Evolutionary conservation across 306 rosid genomes (phyloP).

Genomic region (Glycine tomentella): DNA sequence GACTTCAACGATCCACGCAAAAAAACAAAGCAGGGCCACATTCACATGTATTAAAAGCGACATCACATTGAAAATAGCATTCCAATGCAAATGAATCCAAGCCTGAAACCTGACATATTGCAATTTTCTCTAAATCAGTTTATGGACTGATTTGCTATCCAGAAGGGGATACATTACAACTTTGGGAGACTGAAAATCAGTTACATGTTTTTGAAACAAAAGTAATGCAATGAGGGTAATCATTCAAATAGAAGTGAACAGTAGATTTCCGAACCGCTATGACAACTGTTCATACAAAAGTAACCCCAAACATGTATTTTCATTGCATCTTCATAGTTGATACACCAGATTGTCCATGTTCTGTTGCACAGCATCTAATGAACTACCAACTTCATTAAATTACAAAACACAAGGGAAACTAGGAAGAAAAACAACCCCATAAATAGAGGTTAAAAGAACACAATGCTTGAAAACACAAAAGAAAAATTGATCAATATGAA

Average conservation of each 20-base stretch:
- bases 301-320: slow-evolving; percentile 4
- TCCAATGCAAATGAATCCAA: slow-evolving; percentile 4
- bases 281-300: not conserved
- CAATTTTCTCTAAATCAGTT: not conserved
- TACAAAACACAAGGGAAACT: not conserved
- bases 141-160: no score
- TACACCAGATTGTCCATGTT: slow-evolving; percentile 20
- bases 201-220: slow-evolving; percentile 14
- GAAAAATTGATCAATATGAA: not conserved
- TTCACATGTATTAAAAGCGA: not conserved
- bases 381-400: slow-evolving; percentile 2
- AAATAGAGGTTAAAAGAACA: not conserved
- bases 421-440: slow-evolving; percentile 8
- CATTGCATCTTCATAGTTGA: not conserved
- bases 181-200: slow-evolving; percentile 2
- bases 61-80: not conserved
- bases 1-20: not conserved
- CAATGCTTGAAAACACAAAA: no score
- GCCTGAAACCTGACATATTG: not conserved
- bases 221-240: not conserved
- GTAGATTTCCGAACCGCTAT: no score
- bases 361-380: slow-evolving; percentile 16
- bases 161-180: not conserved
- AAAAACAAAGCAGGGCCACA: not conserved
- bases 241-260: slow-evolving; percentile 14